Percentiles rank a stretch among this genome's conserved stretches.
These are phyloP conservation scores for Ceratocystis eucalypticola DNA, from an alignment of 2,329 filamentous ascomycete genomes.

Conservation along the genomic window DNA sequence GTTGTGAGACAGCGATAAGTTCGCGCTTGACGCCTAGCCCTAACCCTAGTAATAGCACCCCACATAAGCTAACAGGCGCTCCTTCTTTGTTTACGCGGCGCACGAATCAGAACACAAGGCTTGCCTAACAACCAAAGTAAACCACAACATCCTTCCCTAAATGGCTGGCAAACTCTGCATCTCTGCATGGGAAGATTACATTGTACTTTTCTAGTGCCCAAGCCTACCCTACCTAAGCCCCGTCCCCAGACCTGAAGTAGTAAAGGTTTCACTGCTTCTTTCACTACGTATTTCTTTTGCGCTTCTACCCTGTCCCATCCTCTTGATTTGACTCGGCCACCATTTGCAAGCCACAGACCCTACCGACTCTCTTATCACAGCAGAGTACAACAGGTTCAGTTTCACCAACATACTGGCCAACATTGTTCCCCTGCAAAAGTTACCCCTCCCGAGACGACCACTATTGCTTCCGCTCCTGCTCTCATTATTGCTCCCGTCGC, in stretches of 20 bases:
- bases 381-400: not conserved
- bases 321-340: not conserved
- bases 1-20: not conserved
- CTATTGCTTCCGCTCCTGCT: not conserved
- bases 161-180: not conserved
- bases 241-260: not conserved
- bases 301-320: not conserved
- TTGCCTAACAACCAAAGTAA: not conserved
- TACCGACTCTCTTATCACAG: not conserved
- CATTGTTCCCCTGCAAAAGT: not conserved
- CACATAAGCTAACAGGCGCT: not conserved
- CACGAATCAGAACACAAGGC: not conserved
- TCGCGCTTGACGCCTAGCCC: not conserved
- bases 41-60: not conserved
- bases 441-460: not conserved
- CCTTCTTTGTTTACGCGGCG: conserved; percentile 9
- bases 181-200: not conserved
- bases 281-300: too few species aligned
- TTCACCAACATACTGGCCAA: not conserved
- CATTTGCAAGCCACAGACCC: not conserved
- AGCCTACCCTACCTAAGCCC: not conserved
- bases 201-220: not conserved
- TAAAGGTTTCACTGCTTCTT: not conserved
- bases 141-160: conserved; percentile 8
- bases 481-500: too few species aligned